These are phyloP conservation scores for Clavaria fumosa DNA, from an alignment of 768 basidiomycete genomes.

Conservation along the genomic window DNA sequence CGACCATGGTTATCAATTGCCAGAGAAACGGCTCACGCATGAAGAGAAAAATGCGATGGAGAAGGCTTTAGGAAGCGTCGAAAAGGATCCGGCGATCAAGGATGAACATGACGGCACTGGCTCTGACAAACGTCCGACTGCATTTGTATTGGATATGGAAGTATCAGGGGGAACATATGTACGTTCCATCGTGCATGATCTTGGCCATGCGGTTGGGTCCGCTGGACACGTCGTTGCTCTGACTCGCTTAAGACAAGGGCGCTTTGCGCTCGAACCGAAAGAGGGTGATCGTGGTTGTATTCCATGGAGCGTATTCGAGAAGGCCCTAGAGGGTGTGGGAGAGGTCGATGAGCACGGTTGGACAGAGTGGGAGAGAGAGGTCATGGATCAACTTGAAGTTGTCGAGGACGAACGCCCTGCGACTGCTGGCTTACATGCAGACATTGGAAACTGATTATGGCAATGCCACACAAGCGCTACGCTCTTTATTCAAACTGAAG, in stretches of 20 bases:
- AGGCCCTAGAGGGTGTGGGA: constrained; percentile 36
- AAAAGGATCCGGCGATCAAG: constrained; percentile 23
- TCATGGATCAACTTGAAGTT: constrained; percentile 51
- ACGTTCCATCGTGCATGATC: constrained; percentile 87
- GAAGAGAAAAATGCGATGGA: constrained; percentile 60
- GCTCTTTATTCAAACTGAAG: too few relatives aligned
- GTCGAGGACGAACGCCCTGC: constrained; percentile 29
- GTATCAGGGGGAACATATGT: constrained; percentile 97
- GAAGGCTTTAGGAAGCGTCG: constrained; percentile 39
- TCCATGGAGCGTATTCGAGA: constrained; percentile 60
- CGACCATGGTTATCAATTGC: constrained; percentile 68
- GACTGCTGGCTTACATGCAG: too few relatives aligned
- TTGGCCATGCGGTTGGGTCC: constrained; percentile 69
- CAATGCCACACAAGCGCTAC: too few relatives aligned
- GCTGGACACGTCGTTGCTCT: constrained; percentile 91
- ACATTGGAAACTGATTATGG: too few relatives aligned
- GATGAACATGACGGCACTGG: constrained; percentile 22
- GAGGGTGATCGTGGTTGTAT: constrained; percentile 47
- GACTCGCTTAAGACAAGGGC: constrained; percentile 78
- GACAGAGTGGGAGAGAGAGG: constrained; percentile 68
- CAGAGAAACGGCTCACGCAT: constrained; percentile 48
- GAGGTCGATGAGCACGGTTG: constrained; percentile 53
- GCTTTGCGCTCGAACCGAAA: constrained; percentile 42
- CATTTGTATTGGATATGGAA: constrained; percentile 80
- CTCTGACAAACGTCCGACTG: constrained; percentile 36